Evolutionary conservation across 257 asterid genomes (phyloP), one percentile per base, ranked within the genome.

Genomic region (Euphrasia confusa): DNA sequence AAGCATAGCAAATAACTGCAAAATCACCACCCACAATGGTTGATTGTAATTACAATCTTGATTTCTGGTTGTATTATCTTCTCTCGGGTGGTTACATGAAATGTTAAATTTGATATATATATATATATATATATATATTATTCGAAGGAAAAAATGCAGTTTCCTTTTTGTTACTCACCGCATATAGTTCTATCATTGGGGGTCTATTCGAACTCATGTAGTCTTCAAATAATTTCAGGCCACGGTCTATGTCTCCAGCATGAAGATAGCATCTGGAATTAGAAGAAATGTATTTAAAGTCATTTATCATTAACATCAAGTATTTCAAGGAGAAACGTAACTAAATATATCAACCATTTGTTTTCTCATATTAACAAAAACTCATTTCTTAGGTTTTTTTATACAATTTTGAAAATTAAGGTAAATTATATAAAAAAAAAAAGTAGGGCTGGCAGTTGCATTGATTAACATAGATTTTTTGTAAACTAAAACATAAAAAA

Each of bases 181-280:
- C 74, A 68, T 72, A 89, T 56, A 93, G 74, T 74, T 93, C 99
- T 45, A 70, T 13, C 68, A 74, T 63, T 30, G 89, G 82, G 33
- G 81, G 72, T 66, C 57, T 84, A 52, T 81, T 84, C 0, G 94
- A 70, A 13, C 55, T 80, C 80, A 79, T 76, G 85, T 87, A 93
- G 70, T 87, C 96, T 42, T 93, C 88, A 73, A 87, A 89, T 28
- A 77, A 8, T 63, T 76, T 83, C 54, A 63, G 71, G 67, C 91
- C 96, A 40, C 88, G 90, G 60, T 93, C 97, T 50, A 87, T 40
- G 66, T 87, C 77, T 33, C 94, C 96, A 61, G 84, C 69, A 79
- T 79, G 76, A 69, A 87, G 88, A 80, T 79, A 82, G 77, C 97
- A 87, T 81, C 99, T 93, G 81, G 45, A 7, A 64, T 37, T 14